Evolutionary conservation across 139 green algal genomes (phyloP).

Genomic region (Chloropicon primus): DNA sequence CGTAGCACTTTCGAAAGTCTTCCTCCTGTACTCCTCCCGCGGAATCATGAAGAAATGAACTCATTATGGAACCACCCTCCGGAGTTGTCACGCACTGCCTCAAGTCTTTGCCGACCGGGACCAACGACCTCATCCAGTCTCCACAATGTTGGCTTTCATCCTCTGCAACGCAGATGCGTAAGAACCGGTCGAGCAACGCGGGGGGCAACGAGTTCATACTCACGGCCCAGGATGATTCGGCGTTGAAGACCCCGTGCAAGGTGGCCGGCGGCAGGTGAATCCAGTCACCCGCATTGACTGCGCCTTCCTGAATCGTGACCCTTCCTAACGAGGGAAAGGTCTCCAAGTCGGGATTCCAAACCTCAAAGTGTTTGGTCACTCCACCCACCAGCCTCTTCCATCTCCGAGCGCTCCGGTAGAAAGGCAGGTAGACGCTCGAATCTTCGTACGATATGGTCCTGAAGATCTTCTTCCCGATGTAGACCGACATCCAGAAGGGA

Average conservation of each 20-base stretch:
- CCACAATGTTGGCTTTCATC: no score
- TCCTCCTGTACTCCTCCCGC: no score
- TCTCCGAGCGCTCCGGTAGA: no score
- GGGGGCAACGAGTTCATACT: not conserved
- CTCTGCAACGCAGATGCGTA: not conserved
- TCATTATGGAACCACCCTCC: not conserved
- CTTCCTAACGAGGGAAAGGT: not conserved
- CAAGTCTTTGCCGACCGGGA: no score
- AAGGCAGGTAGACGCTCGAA: no score
- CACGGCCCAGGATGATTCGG: not conserved
- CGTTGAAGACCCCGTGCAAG: not conserved
- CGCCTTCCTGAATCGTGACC: not conserved
- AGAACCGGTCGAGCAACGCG: not conserved
- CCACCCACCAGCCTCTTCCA: not conserved
- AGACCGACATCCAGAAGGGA: not conserved
- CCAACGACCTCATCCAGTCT: no score
- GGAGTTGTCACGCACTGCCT: no score
- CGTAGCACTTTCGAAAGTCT: no score
- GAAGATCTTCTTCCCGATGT: not conserved
- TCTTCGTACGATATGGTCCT: not conserved
- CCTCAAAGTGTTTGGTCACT: not conserved
- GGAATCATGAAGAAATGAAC: no score
- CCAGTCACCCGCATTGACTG: not conserved
- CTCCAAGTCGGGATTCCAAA: not conserved
- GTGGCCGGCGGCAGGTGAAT: not conserved